Conservation (phyloP, 2,329 filamentous ascomycete genomes). For the Fusarium piperis region DNA sequence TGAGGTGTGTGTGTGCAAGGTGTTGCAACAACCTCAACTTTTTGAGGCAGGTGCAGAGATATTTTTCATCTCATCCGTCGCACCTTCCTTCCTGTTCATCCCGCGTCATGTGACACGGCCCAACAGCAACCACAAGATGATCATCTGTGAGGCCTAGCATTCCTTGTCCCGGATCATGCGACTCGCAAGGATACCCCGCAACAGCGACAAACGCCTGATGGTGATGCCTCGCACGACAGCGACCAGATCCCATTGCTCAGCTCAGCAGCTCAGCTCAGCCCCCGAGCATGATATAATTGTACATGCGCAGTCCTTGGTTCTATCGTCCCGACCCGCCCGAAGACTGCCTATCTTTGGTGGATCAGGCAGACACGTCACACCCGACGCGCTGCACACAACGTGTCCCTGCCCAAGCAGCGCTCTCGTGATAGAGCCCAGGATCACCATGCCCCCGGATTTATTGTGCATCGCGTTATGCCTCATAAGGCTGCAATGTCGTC, state of each 20-base stretch:
- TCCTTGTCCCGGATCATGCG: constrained; percentile 11
- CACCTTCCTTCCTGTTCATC: not conserved
- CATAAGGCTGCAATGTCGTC: constrained; percentile 36
- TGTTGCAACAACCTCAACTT: not conserved
- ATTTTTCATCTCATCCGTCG: not conserved
- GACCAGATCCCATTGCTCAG: not conserved
- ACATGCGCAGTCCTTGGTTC: constrained; percentile 7
- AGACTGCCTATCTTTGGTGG: constrained; percentile 23
- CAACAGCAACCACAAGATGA: constrained; percentile 13
- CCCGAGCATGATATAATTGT: constrained; percentile 19
- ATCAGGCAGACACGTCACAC: constrained; percentile 43
- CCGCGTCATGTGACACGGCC: constrained; percentile 26
- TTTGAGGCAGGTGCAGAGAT: not conserved
- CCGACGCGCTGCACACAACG: not conserved
- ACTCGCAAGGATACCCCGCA: not conserved
- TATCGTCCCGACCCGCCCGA: constrained; percentile 12
- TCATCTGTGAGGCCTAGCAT: not conserved
- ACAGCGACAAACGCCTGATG: not conserved
- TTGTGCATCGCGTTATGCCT: constrained; percentile 14
- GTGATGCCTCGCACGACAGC: not conserved
- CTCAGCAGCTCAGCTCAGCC: not conserved
- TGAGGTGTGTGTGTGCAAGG: not conserved
- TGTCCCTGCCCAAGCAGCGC: constrained; percentile 10
- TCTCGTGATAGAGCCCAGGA: constrained; percentile 25
- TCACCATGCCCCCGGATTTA: constrained; percentile 21